Conservation (phyloP, 192 early-diverging fungal genomes). For the Backusella luteola region DNA sequence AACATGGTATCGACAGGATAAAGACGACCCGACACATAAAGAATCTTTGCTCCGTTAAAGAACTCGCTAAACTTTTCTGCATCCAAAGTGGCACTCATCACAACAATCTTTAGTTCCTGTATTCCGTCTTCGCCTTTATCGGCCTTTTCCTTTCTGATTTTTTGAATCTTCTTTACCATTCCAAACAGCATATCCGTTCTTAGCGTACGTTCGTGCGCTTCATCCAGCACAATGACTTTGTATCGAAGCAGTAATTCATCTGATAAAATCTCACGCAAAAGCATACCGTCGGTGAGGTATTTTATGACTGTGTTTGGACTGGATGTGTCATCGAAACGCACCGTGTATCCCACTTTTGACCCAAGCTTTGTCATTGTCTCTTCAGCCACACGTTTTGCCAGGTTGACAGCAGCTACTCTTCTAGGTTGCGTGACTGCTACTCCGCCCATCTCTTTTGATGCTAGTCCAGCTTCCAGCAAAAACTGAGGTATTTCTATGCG, state of each 20-base stretch:
- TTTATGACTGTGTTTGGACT: conserved; percentile 77
- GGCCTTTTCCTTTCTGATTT: conserved; percentile 52
- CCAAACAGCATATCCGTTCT: conserved; percentile 97
- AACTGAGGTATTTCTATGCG: conserved; percentile 87
- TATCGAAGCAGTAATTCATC: conserved; percentile 79
- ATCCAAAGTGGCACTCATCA: conserved; percentile 97
- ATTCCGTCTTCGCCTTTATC: conserved; percentile 38
- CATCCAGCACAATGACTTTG: conserved; percentile 88
- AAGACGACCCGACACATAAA: conserved; percentile 89
- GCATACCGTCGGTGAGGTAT: conserved; percentile 97
- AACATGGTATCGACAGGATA: conserved; percentile 86
- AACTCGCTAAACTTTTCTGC: conserved; percentile 89
- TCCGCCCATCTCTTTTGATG: conserved; percentile 51
- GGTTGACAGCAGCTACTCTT: conserved; percentile 80
- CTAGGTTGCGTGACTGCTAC: conserved; percentile 86
- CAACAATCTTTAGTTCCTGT: conserved; percentile 80
- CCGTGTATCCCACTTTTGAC: conserved; percentile 77
- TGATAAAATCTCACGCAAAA: conserved; percentile 85
- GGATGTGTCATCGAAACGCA: conserved; percentile 95
- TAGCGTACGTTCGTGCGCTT: conserved; percentile 97
- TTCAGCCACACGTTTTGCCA: conserved; percentile 77
- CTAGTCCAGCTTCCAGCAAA: conserved; percentile 67
- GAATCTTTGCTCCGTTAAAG: conserved; percentile 82
- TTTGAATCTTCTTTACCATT: conserved; percentile 87
- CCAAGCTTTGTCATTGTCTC: conserved; percentile 74